Conservation (phyloP, 2,329 filamentous ascomycete species). For the Colletotrichum magnum region DNA sequence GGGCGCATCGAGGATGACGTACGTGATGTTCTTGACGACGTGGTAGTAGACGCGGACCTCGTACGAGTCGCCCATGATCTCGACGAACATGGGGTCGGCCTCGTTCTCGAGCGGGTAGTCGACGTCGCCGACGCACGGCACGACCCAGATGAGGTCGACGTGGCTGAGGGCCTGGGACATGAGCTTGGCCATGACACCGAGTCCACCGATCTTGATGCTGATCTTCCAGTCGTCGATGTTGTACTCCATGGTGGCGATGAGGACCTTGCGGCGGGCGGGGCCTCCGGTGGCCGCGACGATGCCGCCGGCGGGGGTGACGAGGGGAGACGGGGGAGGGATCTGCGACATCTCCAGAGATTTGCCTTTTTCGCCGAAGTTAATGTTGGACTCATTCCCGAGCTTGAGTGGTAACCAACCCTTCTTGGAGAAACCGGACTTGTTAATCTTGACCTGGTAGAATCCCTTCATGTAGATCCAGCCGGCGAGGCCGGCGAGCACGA, state of each 20-base stretch:
- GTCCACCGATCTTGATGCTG: slow-evolving; percentile 79
- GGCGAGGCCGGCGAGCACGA: slow-evolving; percentile 62
- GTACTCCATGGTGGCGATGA: slow-evolving; percentile 81
- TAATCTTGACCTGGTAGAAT: slow-evolving; percentile 70
- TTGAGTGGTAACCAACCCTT: slow-evolving; percentile 47
- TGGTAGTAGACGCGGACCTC: slow-evolving; percentile 76
- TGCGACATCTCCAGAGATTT: slow-evolving; percentile 44
- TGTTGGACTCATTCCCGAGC: slow-evolving; percentile 48
- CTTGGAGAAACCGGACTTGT: slow-evolving; percentile 52
- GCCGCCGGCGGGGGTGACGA: slow-evolving; percentile 32
- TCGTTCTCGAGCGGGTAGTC: slow-evolving; percentile 73
- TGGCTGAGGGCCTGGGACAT: slow-evolving; percentile 77
- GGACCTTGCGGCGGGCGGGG: slow-evolving; percentile 64
- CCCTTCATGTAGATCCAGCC: slow-evolving; percentile 70
- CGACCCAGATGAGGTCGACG: slow-evolving; percentile 76
- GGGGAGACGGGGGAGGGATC: slow-evolving; percentile 30
- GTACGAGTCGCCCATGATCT: slow-evolving; percentile 72
- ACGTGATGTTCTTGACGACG: slow-evolving; percentile 75
- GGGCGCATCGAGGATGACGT: slow-evolving; percentile 76
- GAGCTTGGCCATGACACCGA: slow-evolving; percentile 79
- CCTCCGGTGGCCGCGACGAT: slow-evolving; percentile 37
- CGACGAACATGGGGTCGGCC: slow-evolving; percentile 74
- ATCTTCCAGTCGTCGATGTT: slow-evolving; percentile 79
- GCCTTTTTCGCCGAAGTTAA: slow-evolving; percentile 49
- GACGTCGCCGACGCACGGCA: slow-evolving; percentile 73